Conservation (phyloP, 2,329 filamentous ascomycete genomes). For the Beauveria pseudobassiana region DNA sequence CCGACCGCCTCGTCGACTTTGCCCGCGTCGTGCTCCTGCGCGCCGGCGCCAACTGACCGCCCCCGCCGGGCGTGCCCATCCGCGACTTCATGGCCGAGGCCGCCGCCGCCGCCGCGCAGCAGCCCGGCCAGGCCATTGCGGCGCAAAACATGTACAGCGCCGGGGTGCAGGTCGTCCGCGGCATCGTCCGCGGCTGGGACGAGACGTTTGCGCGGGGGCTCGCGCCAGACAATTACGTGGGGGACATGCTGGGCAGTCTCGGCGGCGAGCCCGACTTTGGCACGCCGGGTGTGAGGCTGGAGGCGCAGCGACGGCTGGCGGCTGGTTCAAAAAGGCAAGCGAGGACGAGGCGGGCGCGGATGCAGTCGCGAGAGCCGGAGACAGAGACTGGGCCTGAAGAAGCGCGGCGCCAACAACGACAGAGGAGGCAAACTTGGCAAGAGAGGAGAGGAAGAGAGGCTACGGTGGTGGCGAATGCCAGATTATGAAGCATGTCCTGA, state of each 20-base stretch:
- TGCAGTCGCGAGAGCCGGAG: background rate
- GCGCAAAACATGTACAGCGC: slow-evolving; percentile 60
- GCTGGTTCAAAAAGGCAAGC: background rate
- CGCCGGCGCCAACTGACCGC: slow-evolving; percentile 59
- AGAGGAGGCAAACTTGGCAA: background rate
- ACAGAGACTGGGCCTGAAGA: background rate
- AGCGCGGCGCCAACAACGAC: background rate
- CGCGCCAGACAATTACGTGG: slow-evolving; percentile 55
- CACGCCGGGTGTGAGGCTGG: background rate
- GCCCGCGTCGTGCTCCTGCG: slow-evolving; percentile 60
- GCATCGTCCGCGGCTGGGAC: slow-evolving; percentile 56
- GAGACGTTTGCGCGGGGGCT: slow-evolving; percentile 50
- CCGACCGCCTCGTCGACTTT: slow-evolving; percentile 55
- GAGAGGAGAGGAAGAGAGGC: background rate
- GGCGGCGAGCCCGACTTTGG: slow-evolving; percentile 61
- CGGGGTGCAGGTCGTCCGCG: slow-evolving; percentile 56
- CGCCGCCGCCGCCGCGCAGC: slow-evolving; percentile 34
- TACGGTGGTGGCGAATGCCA: background rate
- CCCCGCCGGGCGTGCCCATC: slow-evolving; percentile 51
- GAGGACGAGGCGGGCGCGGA: background rate
- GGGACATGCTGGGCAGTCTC: slow-evolving; percentile 63
- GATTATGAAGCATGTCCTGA: background rate
- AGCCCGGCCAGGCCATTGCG: slow-evolving; percentile 57
- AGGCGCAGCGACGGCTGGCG: background rate
- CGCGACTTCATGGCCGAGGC: slow-evolving; percentile 49